phyloP scores from a whole-genome alignment of 2,329 filamentous ascomycete genomes.

The Raffaelea ambrosiae region DNA sequence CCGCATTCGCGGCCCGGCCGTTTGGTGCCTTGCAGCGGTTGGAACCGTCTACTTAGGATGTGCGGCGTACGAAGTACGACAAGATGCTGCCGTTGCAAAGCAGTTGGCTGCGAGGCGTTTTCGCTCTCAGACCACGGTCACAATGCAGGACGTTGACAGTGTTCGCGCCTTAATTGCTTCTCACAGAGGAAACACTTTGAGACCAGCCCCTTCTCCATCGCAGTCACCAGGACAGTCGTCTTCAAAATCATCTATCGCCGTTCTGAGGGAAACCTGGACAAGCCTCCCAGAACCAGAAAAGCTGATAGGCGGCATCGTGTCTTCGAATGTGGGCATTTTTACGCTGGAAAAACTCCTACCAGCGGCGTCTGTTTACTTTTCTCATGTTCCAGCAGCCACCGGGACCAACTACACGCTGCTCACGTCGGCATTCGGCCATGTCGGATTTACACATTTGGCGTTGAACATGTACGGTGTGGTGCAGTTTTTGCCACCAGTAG shows the following conservation, averaged over 20 bases:
- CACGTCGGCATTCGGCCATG: conserved; percentile 21
- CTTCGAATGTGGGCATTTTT: conserved; percentile 12
- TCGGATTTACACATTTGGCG: conserved; percentile 16
- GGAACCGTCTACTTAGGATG: conserved; percentile 10
- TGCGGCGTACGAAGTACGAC: conserved; percentile 11
- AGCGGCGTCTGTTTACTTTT: conserved; percentile 7
- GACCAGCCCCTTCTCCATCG: background rate
- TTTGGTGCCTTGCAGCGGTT: conserved; percentile 15
- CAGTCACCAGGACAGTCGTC: background rate
- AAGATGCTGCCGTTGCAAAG: conserved; percentile 10
- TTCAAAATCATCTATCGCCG: background rate
- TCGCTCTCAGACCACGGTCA: too few relatives aligned
- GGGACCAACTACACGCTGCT: conserved; percentile 17
- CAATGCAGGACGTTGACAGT: too few relatives aligned
- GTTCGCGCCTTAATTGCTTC: too few relatives aligned
- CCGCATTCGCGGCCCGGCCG: conserved; percentile 11
- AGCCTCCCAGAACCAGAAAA: conserved; percentile 9
- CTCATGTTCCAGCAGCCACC: conserved; percentile 10
- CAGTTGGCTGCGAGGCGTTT: conserved; percentile 1
- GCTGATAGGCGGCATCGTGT: conserved; percentile 11
- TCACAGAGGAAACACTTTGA: too few relatives aligned
- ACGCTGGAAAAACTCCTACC: conserved; percentile 11
- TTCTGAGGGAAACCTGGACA: conserved; percentile 5
- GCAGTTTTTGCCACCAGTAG: conserved; percentile 16
- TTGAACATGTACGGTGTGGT: conserved; percentile 20